Percentiles rank a stretch among this genome's conserved stretches.
Conservation (phyloP, 495 filamentous ascomycete species). For the Poronia punctata region DNA sequence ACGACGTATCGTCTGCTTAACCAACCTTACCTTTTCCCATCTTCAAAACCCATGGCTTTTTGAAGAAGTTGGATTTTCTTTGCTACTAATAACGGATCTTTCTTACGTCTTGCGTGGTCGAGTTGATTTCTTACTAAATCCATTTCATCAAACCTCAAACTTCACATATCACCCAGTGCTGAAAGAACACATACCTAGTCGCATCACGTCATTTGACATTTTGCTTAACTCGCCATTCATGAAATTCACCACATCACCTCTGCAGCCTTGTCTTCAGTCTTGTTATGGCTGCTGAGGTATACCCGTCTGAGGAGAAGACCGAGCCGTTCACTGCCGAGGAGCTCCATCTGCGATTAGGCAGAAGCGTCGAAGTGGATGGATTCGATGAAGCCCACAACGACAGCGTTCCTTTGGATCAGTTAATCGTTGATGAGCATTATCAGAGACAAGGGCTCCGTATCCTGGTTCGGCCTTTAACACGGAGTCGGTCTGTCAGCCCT, state of each 20-base stretch:
- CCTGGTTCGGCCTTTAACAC: slow-evolving; percentile 39
- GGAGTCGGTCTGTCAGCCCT: slow-evolving; percentile 41
- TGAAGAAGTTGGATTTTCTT: too few relatives aligned
- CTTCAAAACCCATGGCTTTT: too few relatives aligned
- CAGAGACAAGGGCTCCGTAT: slow-evolving; percentile 38
- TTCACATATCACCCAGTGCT: too few relatives aligned
- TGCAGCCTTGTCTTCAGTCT: slow-evolving; percentile 4
- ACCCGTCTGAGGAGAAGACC: slow-evolving; percentile 42
- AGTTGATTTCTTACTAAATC: too few relatives aligned
- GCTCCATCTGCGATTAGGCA: slow-evolving; percentile 32
- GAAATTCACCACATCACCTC: too few relatives aligned
- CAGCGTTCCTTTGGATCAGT: slow-evolving; percentile 36
- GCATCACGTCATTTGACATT: too few relatives aligned
- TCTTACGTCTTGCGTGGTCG: too few relatives aligned
- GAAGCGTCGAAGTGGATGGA: slow-evolving; percentile 25
- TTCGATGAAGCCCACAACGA: slow-evolving; percentile 23
- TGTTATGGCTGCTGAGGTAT: slow-evolving; percentile 33
- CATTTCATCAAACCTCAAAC: too few relatives aligned
- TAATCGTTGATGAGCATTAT: slow-evolving; percentile 36
- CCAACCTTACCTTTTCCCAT: too few relatives aligned
- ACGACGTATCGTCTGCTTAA: slow-evolving; percentile 2
- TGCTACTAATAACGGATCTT: too few relatives aligned
- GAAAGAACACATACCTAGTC: too few relatives aligned
- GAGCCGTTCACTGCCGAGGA: slow-evolving; percentile 45
- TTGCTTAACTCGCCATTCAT: too few relatives aligned